Evolutionary conservation across 768 basidiomycete genomes (phyloP).

Genomic region (Lepiota brunneoincarnata): DNA sequence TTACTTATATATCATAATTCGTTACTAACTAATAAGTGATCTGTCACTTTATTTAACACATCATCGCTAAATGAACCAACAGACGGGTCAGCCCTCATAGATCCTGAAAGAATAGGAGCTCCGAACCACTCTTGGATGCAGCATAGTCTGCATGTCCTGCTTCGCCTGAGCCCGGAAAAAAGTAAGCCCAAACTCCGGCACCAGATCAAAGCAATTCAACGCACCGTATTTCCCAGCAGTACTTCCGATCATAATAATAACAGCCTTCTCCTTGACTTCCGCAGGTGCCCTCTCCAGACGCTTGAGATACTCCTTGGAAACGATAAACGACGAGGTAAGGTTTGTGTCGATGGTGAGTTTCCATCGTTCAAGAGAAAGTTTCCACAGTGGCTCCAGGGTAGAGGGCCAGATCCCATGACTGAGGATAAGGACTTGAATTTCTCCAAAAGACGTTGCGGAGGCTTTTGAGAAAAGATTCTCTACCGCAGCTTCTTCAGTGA

Average conservation of each 20-base stretch:
- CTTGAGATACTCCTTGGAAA: slow-evolving; percentile 57
- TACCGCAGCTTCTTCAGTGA: slow-evolving; percentile 57
- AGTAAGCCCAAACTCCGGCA: not conserved
- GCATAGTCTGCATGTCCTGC: slow-evolving; percentile 67
- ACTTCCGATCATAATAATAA: slow-evolving; percentile 67
- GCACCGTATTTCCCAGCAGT: slow-evolving; percentile 69
- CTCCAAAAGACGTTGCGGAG: slow-evolving; percentile 37
- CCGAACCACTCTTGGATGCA: slow-evolving; percentile 63
- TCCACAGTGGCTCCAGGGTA: slow-evolving; percentile 45
- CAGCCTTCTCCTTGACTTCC: slow-evolving; percentile 50
- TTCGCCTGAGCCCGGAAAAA: slow-evolving; percentile 35
- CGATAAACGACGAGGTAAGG: slow-evolving; percentile 66
- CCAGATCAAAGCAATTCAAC: not conserved
- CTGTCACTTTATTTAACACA: too few relatives aligned
- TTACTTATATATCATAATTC: too few relatives aligned
- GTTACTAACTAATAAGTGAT: too few relatives aligned
- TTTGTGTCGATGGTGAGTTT: slow-evolving; percentile 58
- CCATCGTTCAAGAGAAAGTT: slow-evolving; percentile 66
- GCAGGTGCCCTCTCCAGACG: slow-evolving; percentile 36
- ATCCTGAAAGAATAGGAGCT: not conserved
- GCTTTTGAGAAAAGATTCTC: slow-evolving; percentile 41
- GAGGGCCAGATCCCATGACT: slow-evolving; percentile 58
- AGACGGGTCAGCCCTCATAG: not conserved
- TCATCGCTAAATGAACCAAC: slow-evolving; percentile 44
- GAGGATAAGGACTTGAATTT: slow-evolving; percentile 56